Evolutionary conservation across 2,329 filamentous ascomycete species (phyloP), one percentile per base, ranked within the genome.

Genomic region (Nemania bipapillata): DNA sequence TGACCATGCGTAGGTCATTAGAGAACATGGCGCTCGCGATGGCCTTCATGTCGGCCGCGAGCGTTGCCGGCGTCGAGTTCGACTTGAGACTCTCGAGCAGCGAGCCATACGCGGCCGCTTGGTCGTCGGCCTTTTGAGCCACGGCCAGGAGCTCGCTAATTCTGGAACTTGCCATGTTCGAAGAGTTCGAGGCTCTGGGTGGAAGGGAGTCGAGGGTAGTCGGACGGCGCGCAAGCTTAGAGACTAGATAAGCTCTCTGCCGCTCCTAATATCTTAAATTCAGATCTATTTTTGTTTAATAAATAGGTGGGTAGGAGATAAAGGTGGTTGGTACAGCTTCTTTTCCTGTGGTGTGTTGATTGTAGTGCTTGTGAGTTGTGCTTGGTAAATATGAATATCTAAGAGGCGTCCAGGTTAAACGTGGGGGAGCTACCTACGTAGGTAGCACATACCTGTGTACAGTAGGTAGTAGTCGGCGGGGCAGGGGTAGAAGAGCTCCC

Each of bases 1-100:
- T 86, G n/a, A 96, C 91, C 74, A 95, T 90, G 75, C 92, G 91
- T 62, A 94, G 86, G 24, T 86, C 85, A 74, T 92, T 89, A 72
- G 83, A 85, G 72, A 94, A 87, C 61, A 94, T 85, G 57, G 86
- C 87, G 74, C 90, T 86, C 63, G 90, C 84, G 73, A 92, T 90
- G 75, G 88, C 87, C 68, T 88, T 89, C 66, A 94, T 85, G 79
- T 94, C 89, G 68, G 86, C 75, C 50, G 75, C 72, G 47, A 81
- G 76, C 30, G 79, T 81, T 35, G 76, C 37, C 1, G 82, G 80
- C 4, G 82, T 78, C 15, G 83, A 83, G 58, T 82, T 71, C 20
- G 73, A 76, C 71, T 81, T 79, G 74, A 86, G 77, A 70, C 82
- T 79, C 65, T 77, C 71, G 70, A 87, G 80, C 56, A 87, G 78